Conservation (phyloP, 2,329 filamentous ascomycete genomes). For the Diaporthe nobilis region DNA sequence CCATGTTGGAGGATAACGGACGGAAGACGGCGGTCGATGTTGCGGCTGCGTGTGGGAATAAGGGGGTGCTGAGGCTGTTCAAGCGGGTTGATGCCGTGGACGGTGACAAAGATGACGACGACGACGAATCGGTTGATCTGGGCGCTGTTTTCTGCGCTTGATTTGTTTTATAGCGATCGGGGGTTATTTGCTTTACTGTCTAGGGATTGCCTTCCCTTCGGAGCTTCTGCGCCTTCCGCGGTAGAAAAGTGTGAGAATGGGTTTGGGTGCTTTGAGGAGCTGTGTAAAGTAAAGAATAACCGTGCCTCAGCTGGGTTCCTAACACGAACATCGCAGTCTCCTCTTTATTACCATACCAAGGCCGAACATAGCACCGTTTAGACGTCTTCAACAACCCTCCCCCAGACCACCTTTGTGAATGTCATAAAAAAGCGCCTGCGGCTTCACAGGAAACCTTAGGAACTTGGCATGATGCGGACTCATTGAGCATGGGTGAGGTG, state of each 20-base stretch:
- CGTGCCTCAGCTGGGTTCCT: not conserved
- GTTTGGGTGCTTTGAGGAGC: not conserved
- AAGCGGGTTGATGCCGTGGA: not conserved
- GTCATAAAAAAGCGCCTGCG: no score
- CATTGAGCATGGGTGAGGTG: no score
- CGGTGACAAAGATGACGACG: not conserved
- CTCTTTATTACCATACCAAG: no score
- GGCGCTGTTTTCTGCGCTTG: not conserved
- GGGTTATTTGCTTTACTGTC: not conserved
- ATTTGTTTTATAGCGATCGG: not conserved
- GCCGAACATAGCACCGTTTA: no score
- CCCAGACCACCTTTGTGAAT: no score
- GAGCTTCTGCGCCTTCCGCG: not conserved
- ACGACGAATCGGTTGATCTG: not conserved
- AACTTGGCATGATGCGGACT: no score
- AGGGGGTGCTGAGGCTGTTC: conserved; percentile 1
- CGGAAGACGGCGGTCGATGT: not conserved
- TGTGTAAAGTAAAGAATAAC: not conserved
- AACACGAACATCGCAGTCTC: not conserved
- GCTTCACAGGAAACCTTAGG: no score
- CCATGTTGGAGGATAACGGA: not conserved
- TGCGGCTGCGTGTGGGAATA: not conserved
- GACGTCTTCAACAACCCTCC: no score
- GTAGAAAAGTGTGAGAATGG: not conserved
- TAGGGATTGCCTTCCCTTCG: not conserved